A percentile compares a stretch with the other conserved stretches of the same genome.
These are phyloP conservation scores for Botrytis galanthina DNA, from an alignment of 2,329 filamentous ascomycete genomes.

Conservation along the genomic window DNA sequence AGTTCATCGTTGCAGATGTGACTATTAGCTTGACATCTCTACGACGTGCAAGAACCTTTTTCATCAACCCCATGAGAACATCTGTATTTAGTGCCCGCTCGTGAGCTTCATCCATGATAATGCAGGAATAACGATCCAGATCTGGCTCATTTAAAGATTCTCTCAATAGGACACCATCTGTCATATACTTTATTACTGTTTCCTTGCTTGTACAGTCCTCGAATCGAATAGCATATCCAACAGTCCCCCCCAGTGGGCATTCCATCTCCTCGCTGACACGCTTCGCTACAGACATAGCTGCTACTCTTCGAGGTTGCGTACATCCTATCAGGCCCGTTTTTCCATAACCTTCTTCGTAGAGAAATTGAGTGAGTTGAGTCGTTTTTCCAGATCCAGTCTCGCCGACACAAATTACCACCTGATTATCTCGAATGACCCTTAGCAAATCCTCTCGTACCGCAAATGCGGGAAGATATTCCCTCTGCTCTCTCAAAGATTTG, in stretches of 20 bases:
- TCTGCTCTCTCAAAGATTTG: conserved; percentile 85
- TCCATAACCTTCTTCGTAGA: conserved; percentile 93
- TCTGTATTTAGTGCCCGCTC: conserved; percentile 95
- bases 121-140: conserved; percentile 92
- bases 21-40: conserved; percentile 95
- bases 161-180: conserved; percentile 88
- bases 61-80: conserved; percentile 95
- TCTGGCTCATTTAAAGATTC: conserved; percentile 92
- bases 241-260: conserved; percentile 78
- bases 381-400: conserved; percentile 98
- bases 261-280: conserved; percentile 99
- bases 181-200: conserved; percentile 98
- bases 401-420: conserved; percentile 93
- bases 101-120: conserved; percentile 99
- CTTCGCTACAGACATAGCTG: conserved; percentile 98
- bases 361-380: conserved; percentile 92
- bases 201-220: conserved; percentile 97
- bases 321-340: conserved; percentile 89
- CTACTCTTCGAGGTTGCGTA: conserved; percentile 92
- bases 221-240: conserved; percentile 97
- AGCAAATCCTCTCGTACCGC: conserved; percentile 92
- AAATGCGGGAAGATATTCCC: conserved; percentile 92
- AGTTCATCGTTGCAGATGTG: conserved; percentile 98
- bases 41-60: conserved; percentile 87
- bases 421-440: conserved; percentile 90